Percentiles rank a stretch among this genome's conserved stretches.
Conservation (phyloP, 2,329 filamentous ascomycete species). For the Pestalotiopsis sp. region DNA sequence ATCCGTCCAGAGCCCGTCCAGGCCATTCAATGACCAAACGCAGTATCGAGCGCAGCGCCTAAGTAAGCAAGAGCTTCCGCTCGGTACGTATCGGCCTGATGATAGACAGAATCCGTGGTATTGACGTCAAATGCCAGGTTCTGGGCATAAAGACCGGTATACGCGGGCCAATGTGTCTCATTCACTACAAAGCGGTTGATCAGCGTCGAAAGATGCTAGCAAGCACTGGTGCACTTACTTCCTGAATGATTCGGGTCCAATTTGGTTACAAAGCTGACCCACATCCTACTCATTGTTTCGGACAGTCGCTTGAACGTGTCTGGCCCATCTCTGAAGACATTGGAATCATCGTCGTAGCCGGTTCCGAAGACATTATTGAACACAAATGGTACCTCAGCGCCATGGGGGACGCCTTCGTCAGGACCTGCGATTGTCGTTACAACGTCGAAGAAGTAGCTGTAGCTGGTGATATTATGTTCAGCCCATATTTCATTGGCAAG, state of each 20-base stretch:
- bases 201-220: not conserved
- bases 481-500: conserved; percentile 56
- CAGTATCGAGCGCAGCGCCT: not conserved
- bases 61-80: conserved; percentile 1
- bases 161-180: not conserved
- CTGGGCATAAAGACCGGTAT: not conserved
- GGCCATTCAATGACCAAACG: not conserved
- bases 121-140: not conserved
- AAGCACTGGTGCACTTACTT: not conserved
- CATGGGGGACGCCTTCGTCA: conserved; percentile 37
- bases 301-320: conserved; percentile 44
- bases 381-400: conserved; percentile 55
- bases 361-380: conserved; percentile 53
- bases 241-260: conserved; percentile 43
- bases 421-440: conserved; percentile 29
- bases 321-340: conserved; percentile 43
- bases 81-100: not conserved
- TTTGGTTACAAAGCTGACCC: conserved; percentile 52
- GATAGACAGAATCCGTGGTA: not conserved
- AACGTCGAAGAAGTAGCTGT: conserved; percentile 55
- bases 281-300: conserved; percentile 51
- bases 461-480: conserved; percentile 49
- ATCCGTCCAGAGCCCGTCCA: no score
- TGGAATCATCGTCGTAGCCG: conserved; percentile 39
- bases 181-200: not conserved